A percentile compares a stretch with the other conserved stretches of the same genome.
Conservation (phyloP, 306 rosid species). For the Rubus parviflorus region DNA sequence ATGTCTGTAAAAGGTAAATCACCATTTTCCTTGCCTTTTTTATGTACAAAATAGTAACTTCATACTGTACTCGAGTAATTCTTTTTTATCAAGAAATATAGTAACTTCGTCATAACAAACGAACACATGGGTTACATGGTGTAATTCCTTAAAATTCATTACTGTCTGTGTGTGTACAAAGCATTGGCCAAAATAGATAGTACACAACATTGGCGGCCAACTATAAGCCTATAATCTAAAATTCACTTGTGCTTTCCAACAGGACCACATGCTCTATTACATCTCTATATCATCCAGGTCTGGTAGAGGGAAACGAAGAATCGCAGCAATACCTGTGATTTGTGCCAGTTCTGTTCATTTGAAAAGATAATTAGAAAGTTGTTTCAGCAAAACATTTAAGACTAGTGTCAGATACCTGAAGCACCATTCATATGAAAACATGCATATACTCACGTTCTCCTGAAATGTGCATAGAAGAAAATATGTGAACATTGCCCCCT, state of each 20-base stretch:
- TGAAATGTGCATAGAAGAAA: constrained; percentile 93
- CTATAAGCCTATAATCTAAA: constrained; percentile 1
- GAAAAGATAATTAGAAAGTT: background rate
- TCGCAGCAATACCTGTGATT: constrained; percentile 77
- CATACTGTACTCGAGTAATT: too few relatives aligned
- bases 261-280: constrained; percentile 33
- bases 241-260: background rate
- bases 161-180: background rate
- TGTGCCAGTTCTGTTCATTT: constrained; percentile 71
- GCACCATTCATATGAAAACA: background rate
- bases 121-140: background rate
- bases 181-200: background rate
- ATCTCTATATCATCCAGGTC: constrained; percentile 92
- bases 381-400: background rate
- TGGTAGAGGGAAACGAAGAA: constrained; percentile 95
- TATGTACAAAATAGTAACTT: too few relatives aligned
- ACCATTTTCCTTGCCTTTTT: background rate
- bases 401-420: constrained; percentile 2
- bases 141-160: background rate
- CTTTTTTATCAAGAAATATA: too few relatives aligned
- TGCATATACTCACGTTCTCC: constrained; percentile 84
- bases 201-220: background rate
- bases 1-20: background rate
- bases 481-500: constrained; percentile 86
- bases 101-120: background rate